A percentile compares a stretch with the other conserved stretches of the same genome.
phyloP scores from a whole-genome alignment of 1,284 basidiomycete species.

The Ustilago hordei region DNA sequence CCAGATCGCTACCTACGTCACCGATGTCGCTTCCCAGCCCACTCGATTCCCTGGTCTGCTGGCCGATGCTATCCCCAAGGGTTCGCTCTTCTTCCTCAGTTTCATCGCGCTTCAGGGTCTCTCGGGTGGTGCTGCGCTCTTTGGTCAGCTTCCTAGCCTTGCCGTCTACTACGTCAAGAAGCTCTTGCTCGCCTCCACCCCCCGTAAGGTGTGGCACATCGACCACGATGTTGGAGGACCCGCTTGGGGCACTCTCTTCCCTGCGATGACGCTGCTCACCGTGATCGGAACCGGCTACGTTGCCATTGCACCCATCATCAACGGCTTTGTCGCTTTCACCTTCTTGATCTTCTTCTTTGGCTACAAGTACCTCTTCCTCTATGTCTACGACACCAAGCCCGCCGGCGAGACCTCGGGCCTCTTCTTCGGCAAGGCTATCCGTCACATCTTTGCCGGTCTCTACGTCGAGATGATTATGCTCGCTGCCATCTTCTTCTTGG shows the following conservation, averaged over 20 bases:
- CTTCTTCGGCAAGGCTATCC: conserved; percentile 94
- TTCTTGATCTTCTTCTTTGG: conserved; percentile 83
- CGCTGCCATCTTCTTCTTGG: conserved; percentile 65
- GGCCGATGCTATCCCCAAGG: conserved; percentile 79
- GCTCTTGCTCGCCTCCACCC: conserved; percentile 86
- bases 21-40: conserved; percentile 37
- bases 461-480: conserved; percentile 66
- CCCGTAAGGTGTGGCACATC: conserved; percentile 83
- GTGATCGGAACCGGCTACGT: conserved; percentile 75
- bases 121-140: conserved; percentile 77
- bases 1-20: conserved; percentile 53
- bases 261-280: conserved; percentile 62
- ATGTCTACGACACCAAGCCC: conserved; percentile 78
- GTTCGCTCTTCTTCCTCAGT: conserved; percentile 94
- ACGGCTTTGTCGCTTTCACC: conserved; percentile 84
- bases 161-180: conserved; percentile 87
- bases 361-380: conserved; percentile 74
- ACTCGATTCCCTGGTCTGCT: conserved; percentile 55
- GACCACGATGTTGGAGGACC: conserved; percentile 78
- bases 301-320: conserved; percentile 92
- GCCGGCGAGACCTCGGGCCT: conserved; percentile 87
- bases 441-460: conserved; percentile 88
- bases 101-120: conserved; percentile 72
- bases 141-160: conserved; percentile 82
- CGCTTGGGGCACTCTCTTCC: conserved; percentile 82